A percentile compares a stretch with the other conserved stretches of the same genome.
Evolutionary conservation across 257 asterid genomes (phyloP).

Genomic region (Ehretia macrophylla): DNA sequence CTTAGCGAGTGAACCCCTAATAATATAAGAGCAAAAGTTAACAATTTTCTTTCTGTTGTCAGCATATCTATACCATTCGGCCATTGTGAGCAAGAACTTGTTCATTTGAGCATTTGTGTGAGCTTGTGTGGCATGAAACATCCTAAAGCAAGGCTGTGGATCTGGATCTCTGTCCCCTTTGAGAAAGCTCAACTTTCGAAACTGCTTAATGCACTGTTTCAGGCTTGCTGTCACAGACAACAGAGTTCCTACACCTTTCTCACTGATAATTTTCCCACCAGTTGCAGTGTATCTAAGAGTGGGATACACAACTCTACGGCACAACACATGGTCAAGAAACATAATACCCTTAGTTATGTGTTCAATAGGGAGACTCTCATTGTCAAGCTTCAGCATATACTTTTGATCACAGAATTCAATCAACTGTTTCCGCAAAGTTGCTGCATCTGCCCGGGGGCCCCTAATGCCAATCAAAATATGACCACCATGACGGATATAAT

Average conservation of each 20-base stretch:
- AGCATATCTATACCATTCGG: constrained; percentile 97
- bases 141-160: constrained; percentile 96
- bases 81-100: constrained; percentile 77
- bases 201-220: constrained; percentile 86
- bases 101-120: constrained; percentile 99
- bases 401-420: constrained; percentile 86
- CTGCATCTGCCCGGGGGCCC: constrained; percentile 98
- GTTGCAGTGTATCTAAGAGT: constrained; percentile 92
- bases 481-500: constrained; percentile 88
- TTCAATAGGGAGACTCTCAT: constrained; percentile 85
- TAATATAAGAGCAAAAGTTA: constrained; percentile 84
- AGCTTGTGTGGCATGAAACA: constrained; percentile 99
- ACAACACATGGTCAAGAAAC: constrained; percentile 95
- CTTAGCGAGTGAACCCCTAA: constrained; percentile 97
- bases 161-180: constrained; percentile 98
- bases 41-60: constrained; percentile 93
- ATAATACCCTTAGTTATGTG: constrained; percentile 95
- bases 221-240: constrained; percentile 94
- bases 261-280: constrained; percentile 96
- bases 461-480: constrained; percentile 90
- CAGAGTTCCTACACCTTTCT: constrained; percentile 91
- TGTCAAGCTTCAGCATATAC: constrained; percentile 86
- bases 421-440: constrained; percentile 74
- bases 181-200: constrained; percentile 70
- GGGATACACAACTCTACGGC: constrained; percentile 93